Evolutionary conservation across 352 stramenopile species (phyloP), one percentile per base, ranked within the genome.

Genomic region (Phytophthora vignae): DNA sequence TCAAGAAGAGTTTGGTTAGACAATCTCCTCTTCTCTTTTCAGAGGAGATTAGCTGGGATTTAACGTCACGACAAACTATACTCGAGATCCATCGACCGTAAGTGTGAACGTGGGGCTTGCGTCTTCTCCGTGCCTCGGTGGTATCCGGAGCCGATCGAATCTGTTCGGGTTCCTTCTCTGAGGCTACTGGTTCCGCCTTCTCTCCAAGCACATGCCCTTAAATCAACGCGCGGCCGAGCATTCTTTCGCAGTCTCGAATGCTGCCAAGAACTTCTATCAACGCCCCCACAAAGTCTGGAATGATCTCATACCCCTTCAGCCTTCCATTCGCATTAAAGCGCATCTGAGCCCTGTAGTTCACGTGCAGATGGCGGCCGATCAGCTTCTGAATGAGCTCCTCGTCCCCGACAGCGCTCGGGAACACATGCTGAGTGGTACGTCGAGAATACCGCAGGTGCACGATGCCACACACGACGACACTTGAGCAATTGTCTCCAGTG

Each of bases 371-470:
- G 33, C 71, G 67, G n/a, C 80, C 81, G 22, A 92, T 60, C 2
- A 92, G 73, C 31, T 73, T 73, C 21, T 82, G 74, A 46, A 90
- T 69, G 27, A 90, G 74, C 7, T 77, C 48, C 49, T 82, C 73
- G 27, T 88, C 42, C 52, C 48, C 42, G 2, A 71, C 12, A 2
- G 72, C 60, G 38, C 85, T 70, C 17, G 82, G 82, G 55, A 81
- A 92, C 15, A 92, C 56, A n/a, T 61, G 66, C 53, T 87, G 67
- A 49, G 90, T 79, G 6, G 81, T 85, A 10, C 63, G 60, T n/a
- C 76, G 76, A 3, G 76, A 81, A 62, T 90, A 88, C 2, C 75
- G 77, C 59, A 88, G 56, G 40, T 48, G 40, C 17, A 49, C 6
- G 15, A 19, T 49, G 40, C 4, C 14, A 49, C 15, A 15, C 11